Evolutionary conservation across 768 basidiomycete species (phyloP).

Genomic region (Daedalea quercina): DNA sequence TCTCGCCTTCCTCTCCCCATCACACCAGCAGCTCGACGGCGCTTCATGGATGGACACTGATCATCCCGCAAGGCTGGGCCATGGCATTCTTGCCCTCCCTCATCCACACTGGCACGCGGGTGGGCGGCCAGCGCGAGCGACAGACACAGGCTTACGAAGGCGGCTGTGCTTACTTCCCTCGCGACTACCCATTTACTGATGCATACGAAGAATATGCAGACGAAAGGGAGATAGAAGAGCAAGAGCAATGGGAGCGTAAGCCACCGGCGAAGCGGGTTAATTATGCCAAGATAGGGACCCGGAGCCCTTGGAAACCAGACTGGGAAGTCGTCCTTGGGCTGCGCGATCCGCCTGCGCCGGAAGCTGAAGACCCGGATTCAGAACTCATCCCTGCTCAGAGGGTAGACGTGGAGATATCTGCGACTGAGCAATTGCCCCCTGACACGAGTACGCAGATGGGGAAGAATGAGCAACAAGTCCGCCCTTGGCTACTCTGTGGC

Average conservation of each 20-base stretch:
- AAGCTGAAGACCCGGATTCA: background rate
- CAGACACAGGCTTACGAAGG: slow-evolving; percentile 80
- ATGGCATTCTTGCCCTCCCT: slow-evolving; percentile 88
- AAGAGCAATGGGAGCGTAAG: slow-evolving; percentile 63
- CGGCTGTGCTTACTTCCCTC: slow-evolving; percentile 68
- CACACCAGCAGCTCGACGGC: slow-evolving; percentile 11
- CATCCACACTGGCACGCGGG: slow-evolving; percentile 72
- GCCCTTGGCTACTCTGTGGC: slow-evolving; percentile 71
- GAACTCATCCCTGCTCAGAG: slow-evolving; percentile 55
- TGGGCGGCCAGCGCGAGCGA: slow-evolving; percentile 82
- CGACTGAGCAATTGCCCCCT: background rate
- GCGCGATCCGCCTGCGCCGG: slow-evolving; percentile 1
- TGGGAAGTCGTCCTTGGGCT: slow-evolving; percentile 71
- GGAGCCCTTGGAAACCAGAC: slow-evolving; percentile 70
- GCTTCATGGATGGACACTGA: slow-evolving; percentile 82
- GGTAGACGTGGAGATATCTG: slow-evolving; percentile 23
- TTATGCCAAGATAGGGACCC: slow-evolving; percentile 54
- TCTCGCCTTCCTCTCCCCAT: slow-evolving; percentile 1
- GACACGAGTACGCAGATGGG: slow-evolving; percentile 8
- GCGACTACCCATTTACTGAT: slow-evolving; percentile 61
- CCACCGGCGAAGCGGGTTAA: slow-evolving; percentile 86
- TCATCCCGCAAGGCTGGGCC: slow-evolving; percentile 84
- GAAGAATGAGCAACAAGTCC: slow-evolving; percentile 12
- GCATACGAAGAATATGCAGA: slow-evolving; percentile 48
- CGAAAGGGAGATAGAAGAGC: slow-evolving; percentile 46